A percentile compares a stretch with the other conserved stretches of the same genome.
Evolutionary conservation across 495 filamentous ascomycete genomes (phyloP).

Genomic region (Patellaria atrata): DNA sequence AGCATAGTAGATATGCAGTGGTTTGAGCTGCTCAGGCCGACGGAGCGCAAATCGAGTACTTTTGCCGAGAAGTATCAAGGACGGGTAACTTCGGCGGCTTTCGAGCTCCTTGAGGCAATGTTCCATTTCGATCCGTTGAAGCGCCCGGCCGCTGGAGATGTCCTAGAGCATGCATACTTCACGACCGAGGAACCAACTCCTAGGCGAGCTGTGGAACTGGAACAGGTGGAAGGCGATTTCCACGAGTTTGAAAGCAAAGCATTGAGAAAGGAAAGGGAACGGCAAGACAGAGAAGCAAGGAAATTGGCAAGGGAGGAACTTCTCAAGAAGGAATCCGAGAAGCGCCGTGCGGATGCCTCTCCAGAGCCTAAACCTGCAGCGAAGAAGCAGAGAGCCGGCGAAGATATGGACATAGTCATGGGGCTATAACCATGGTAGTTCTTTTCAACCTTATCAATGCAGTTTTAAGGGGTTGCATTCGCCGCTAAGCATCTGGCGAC

Average conservation of each 20-base stretch:
- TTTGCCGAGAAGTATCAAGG: conserved; percentile 76
- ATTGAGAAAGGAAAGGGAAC: conserved; percentile 77
- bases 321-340: conserved; percentile 13
- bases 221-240: conserved; percentile 86
- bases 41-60: conserved; percentile 53
- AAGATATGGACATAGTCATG: too few relatives aligned
- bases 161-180: conserved; percentile 85
- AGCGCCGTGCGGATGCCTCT: conserved; percentile 17
- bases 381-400: conserved; percentile 15
- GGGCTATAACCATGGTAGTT: too few relatives aligned
- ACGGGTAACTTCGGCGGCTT: conserved; percentile 49
- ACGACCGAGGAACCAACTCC: conserved; percentile 63
- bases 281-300: conserved; percentile 54
- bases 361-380: conserved; percentile 11
- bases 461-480: too few relatives aligned
- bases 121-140: conserved; percentile 78
- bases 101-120: conserved; percentile 67
- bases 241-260: conserved; percentile 99
- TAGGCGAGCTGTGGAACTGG: conserved; percentile 69
- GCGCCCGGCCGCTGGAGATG: conserved; percentile 71
- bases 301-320: conserved; percentile 7
- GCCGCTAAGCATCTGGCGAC: too few relatives aligned
- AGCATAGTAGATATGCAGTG: conserved; percentile 82
- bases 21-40: conserved; percentile 79
- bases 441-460: too few relatives aligned